A percentile compares a stretch with the other conserved stretches of the same genome.
Conservation (phyloP, 768 basidiomycete species). For the Tylopilus intermedius region DNA sequence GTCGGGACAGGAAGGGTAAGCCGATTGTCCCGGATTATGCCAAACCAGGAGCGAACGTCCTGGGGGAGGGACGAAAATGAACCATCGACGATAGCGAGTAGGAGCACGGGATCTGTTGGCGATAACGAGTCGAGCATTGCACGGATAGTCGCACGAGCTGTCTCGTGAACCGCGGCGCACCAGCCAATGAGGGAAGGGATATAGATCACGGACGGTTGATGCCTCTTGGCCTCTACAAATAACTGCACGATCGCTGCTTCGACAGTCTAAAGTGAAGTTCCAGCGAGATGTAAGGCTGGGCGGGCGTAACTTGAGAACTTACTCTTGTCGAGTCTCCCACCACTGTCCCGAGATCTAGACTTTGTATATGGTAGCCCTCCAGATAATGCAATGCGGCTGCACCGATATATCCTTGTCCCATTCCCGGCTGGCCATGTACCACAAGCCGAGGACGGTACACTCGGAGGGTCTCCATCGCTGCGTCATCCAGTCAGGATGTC, state of each 20-base stretch:
- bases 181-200: conserved; percentile 86
- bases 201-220: conserved; percentile 93
- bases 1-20: conserved; percentile 56
- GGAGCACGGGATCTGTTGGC: conserved; percentile 89
- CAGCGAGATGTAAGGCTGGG: background rate
- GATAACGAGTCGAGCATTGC: conserved; percentile 88
- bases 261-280: conserved; percentile 49
- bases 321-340: conserved; percentile 88
- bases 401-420: conserved; percentile 90
- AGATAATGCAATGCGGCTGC: conserved; percentile 89
- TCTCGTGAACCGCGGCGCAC: conserved; percentile 82
- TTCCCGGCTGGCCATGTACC: conserved; percentile 74
- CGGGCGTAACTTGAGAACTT: conserved; percentile 25
- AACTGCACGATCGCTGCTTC: conserved; percentile 94
- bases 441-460: conserved; percentile 87
- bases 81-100: conserved; percentile 87
- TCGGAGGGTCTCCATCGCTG: conserved; percentile 88
- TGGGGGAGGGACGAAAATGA: conserved; percentile 59
- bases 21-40: conserved; percentile 66
- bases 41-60: conserved; percentile 93
- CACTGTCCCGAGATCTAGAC: conserved; percentile 82
- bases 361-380: conserved; percentile 95
- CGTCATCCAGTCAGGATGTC: conserved; percentile 5
- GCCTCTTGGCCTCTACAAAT: conserved; percentile 94
- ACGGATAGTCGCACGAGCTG: conserved; percentile 76